Evolutionary conservation across 306 rosid genomes (phyloP).

Genomic region (Rosa persica): DNA sequence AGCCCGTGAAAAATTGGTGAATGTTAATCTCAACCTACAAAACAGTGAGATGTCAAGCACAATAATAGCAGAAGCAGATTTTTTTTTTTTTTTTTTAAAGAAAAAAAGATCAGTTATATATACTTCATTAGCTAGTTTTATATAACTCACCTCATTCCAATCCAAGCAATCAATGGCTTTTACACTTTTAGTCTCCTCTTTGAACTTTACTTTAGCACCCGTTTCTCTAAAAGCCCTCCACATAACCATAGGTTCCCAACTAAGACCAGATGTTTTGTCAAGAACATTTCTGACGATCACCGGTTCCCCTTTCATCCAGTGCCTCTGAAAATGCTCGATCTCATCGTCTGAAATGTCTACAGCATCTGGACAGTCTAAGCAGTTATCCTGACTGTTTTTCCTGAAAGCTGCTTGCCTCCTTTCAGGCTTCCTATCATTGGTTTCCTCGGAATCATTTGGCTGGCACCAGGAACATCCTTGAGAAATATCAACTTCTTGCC

Average conservation of each 20-base stretch:
- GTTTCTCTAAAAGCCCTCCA: slow-evolving; percentile 52
- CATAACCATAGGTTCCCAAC: slow-evolving; percentile 60
- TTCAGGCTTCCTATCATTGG: slow-evolving; percentile 10
- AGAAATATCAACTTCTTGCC: slow-evolving; percentile 19
- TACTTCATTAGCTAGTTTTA: neutral
- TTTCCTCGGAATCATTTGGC: slow-evolving; percentile 14
- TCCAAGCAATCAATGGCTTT: slow-evolving; percentile 48
- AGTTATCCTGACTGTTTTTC: slow-evolving; percentile 33
- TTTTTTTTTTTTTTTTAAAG: neutral
- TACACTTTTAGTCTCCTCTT: slow-evolving; percentile 44
- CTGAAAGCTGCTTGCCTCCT: slow-evolving; percentile 39
- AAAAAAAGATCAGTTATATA: neutral
- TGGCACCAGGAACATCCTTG: slow-evolving; percentile 39
- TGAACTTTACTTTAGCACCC: slow-evolving; percentile 39
- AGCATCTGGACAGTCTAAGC: slow-evolving; percentile 38
- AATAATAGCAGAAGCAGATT: neutral
- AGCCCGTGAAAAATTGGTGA: slow-evolving; percentile 41
- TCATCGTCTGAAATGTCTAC: slow-evolving; percentile 23
- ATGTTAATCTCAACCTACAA: slow-evolving; percentile 44
- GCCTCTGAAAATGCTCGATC: slow-evolving; percentile 40
- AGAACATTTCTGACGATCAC: slow-evolving; percentile 49
- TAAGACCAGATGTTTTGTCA: slow-evolving; percentile 49
- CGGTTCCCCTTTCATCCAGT: slow-evolving; percentile 49
- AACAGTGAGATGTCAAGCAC: slow-evolving; percentile 13
- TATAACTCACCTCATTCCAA: slow-evolving; percentile 44